phyloP scores from a whole-genome alignment of 2,329 filamentous ascomycete genomes.

The Lasiodiplodia citricola region DNA sequence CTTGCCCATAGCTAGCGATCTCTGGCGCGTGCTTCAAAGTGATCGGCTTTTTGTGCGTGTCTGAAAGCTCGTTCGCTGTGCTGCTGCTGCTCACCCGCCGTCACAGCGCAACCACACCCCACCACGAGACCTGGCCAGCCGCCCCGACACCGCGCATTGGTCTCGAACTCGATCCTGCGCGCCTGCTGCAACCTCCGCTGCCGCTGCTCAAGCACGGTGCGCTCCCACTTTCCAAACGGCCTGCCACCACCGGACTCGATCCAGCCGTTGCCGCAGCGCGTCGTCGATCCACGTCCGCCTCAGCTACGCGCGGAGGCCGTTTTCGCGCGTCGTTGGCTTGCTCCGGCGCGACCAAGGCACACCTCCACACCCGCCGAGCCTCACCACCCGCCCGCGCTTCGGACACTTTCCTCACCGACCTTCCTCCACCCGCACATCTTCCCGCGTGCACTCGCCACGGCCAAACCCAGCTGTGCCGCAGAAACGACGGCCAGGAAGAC shows the following conservation, averaged over 20 bases:
- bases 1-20: not conserved
- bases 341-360: not conserved
- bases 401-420: conserved; percentile 28
- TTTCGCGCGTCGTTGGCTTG: conserved; percentile 2
- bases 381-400: not conserved
- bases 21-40: not conserved
- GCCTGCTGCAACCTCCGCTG: not conserved
- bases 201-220: not conserved
- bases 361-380: not conserved
- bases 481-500: not conserved
- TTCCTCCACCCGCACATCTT: conserved; percentile 20
- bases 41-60: not conserved
- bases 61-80: not conserved
- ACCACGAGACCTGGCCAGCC: conserved; percentile 3
- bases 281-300: not conserved
- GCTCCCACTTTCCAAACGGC: not conserved
- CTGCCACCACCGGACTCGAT: not conserved
- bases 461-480: not conserved
- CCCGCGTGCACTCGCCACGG: not conserved
- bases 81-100: not conserved
- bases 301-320: not conserved
- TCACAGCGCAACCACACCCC: not conserved
- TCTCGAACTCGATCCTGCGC: not conserved
- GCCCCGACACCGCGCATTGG: not conserved
- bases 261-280: not conserved